Evolutionary conservation across 2,329 filamentous ascomycete species (phyloP).

Genomic region (Colletotrichum truncatum): DNA sequence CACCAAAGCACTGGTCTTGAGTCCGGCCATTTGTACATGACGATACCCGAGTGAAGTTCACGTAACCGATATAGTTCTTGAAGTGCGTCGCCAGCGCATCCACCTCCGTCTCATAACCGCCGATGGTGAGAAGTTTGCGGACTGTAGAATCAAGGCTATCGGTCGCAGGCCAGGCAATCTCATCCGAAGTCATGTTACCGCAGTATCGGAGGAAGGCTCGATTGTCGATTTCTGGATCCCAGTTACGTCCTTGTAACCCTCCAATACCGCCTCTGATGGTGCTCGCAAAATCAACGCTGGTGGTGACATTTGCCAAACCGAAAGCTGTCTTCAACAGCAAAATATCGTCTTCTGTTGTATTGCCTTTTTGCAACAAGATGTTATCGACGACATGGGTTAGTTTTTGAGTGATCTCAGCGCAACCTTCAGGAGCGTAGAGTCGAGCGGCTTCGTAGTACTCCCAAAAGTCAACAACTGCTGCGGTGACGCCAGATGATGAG

Average conservation of each 20-base stretch:
- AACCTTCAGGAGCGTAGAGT: slow-evolving; percentile 62
- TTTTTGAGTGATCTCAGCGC: slow-evolving; percentile 71
- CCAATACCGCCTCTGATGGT: slow-evolving; percentile 51
- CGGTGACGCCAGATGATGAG: slow-evolving; percentile 81
- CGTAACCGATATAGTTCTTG: slow-evolving; percentile 62
- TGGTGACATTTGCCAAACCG: slow-evolving; percentile 52
- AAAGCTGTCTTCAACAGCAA: slow-evolving; percentile 56
- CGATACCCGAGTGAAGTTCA: slow-evolving; percentile 39
- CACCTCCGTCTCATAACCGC: slow-evolving; percentile 39
- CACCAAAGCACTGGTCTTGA: slow-evolving; percentile 20
- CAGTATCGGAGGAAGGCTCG: slow-evolving; percentile 58
- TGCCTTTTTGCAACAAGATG: slow-evolving; percentile 52
- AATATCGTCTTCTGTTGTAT: not conserved
- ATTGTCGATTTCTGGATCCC: slow-evolving; percentile 58
- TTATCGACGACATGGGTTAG: slow-evolving; percentile 60
- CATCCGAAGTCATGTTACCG: slow-evolving; percentile 51
- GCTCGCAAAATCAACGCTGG: slow-evolving; percentile 57
- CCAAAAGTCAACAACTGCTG: slow-evolving; percentile 82
- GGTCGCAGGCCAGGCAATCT: slow-evolving; percentile 52
- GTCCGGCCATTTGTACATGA: not conserved
- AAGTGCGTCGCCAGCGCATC: slow-evolving; percentile 50
- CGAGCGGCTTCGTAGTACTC: slow-evolving; percentile 63
- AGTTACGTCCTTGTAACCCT: slow-evolving; percentile 59
- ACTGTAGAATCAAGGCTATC: slow-evolving; percentile 46
- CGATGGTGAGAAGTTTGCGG: slow-evolving; percentile 49